Evolutionary conservation across 768 basidiomycete species (phyloP).

Genomic region (Auricularia heimuer): DNA sequence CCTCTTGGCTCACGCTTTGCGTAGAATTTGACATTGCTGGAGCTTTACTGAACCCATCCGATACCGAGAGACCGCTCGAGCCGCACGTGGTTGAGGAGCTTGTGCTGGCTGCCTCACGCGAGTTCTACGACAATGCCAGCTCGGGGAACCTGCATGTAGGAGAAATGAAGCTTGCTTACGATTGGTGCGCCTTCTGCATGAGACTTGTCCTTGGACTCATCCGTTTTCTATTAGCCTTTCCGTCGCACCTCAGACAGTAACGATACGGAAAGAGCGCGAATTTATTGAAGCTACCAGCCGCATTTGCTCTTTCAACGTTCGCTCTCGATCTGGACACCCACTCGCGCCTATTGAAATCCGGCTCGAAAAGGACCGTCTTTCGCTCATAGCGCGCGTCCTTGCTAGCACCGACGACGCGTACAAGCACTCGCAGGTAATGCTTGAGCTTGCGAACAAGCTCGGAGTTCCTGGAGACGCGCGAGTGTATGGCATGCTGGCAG

Average conservation of each 20-base stretch:
- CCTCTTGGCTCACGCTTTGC: conserved; percentile 10
- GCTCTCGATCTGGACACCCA: conserved; percentile 60
- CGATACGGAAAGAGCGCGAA: conserved; percentile 60
- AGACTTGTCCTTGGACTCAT: conserved; percentile 4
- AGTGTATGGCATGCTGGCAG: conserved; percentile 81
- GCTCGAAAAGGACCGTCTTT: conserved; percentile 78
- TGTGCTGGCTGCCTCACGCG: conserved; percentile 69
- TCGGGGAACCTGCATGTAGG: conserved; percentile 87
- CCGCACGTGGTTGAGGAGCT: conserved; percentile 56
- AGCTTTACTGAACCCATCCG: conserved; percentile 42
- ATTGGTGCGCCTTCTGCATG: conserved; percentile 55
- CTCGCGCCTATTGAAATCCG: conserved; percentile 92
- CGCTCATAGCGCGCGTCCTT: conserved; percentile 78
- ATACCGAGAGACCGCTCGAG: conserved; percentile 38
- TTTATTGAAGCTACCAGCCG: conserved; percentile 98
- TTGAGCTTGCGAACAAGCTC: conserved; percentile 83
- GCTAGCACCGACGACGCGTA: conserved; percentile 80
- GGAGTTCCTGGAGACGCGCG: conserved; percentile 75
- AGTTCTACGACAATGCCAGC: conserved; percentile 91
- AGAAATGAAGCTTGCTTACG: conserved; percentile 94
- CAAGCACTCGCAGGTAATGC: conserved; percentile 83
- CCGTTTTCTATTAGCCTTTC: conserved; percentile 44
- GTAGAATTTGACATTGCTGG: conserved; percentile 63
- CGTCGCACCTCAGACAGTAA: conserved; percentile 57
- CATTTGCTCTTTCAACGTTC: conserved; percentile 84